Evolutionary conservation across 78 protist species (phyloP).

Genomic region (Dictyostelium brefeldianum): DNA sequence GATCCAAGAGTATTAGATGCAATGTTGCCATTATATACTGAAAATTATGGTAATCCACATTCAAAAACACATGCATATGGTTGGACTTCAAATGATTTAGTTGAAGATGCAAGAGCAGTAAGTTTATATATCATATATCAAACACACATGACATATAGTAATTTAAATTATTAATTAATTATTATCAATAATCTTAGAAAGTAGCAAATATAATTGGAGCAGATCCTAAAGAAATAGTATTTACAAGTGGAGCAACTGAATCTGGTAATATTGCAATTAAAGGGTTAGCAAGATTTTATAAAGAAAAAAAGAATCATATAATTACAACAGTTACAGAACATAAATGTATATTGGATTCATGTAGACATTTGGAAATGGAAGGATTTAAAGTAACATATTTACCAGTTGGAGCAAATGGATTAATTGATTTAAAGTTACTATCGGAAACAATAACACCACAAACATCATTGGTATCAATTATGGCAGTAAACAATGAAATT

Average conservation of each 20-base stretch:
- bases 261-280: slow-evolving; percentile 98
- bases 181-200: slow-evolving; percentile 37
- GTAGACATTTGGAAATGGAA: slow-evolving; percentile 94
- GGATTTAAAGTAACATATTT: slow-evolving; percentile 94
- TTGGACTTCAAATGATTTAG: slow-evolving; percentile 96
- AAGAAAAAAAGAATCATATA: slow-evolving; percentile 94
- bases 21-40: slow-evolving; percentile 96
- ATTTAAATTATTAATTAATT: not conserved
- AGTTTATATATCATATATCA: not conserved
- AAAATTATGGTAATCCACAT: slow-evolving; percentile 98
- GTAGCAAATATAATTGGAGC: slow-evolving; percentile 92
- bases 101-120: slow-evolving; percentile 94
- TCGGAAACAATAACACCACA: slow-evolving; percentile 91
- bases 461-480: slow-evolving; percentile 96
- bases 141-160: not conserved
- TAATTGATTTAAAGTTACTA: slow-evolving; percentile 86
- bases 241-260: slow-evolving; percentile 99
- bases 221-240: slow-evolving; percentile 95
- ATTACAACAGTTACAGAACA: slow-evolving; percentile 97
- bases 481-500: slow-evolving; percentile 99
- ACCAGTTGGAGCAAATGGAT: slow-evolving; percentile 93
- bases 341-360: slow-evolving; percentile 98
- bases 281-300: slow-evolving; percentile 96
- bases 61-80: slow-evolving; percentile 97
- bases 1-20: slow-evolving; percentile 99